Evolutionary conservation across 2,329 filamentous ascomycete genomes (phyloP).

Genomic region (Pezicula neosporulosa): DNA sequence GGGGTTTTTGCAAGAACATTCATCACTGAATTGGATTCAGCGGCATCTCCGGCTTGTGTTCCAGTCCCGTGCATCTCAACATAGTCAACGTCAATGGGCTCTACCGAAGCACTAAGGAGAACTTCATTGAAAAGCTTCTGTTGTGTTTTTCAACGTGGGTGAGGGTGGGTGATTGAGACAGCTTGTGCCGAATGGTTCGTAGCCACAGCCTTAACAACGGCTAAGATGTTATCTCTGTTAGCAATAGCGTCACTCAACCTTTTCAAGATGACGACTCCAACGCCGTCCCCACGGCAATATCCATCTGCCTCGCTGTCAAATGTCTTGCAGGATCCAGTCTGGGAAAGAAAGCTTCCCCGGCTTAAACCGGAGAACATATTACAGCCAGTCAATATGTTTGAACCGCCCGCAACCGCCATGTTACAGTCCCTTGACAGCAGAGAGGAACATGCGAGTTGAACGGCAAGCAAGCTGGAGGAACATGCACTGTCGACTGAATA

Average conservation of each 20-base stretch:
- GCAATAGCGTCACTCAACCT: constrained; percentile 73
- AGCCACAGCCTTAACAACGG: constrained; percentile 50
- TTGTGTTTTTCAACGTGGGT: constrained; percentile 73
- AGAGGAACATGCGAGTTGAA: constrained; percentile 69
- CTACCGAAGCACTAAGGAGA: constrained; percentile 64
- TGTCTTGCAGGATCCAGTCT: constrained; percentile 73
- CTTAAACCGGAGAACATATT: constrained; percentile 62
- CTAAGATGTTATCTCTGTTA: constrained; percentile 59
- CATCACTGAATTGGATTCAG: constrained; percentile 74
- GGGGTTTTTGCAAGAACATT: constrained; percentile 46
- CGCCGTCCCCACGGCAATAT: constrained; percentile 77
- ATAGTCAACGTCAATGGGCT: constrained; percentile 73
- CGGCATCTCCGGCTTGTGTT: constrained; percentile 76
- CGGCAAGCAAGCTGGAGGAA: constrained; percentile 69
- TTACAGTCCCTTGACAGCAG: constrained; percentile 76
- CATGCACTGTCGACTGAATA: constrained; percentile 76
- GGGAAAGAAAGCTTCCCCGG: constrained; percentile 74
- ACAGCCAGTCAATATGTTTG: constrained; percentile 77
- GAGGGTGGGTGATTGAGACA: constrained; percentile 52
- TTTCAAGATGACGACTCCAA: constrained; percentile 74
- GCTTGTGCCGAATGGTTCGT: constrained; percentile 65
- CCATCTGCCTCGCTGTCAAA: constrained; percentile 77
- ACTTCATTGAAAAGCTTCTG: constrained; percentile 65
- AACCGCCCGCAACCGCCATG: constrained; percentile 74
- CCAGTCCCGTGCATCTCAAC: constrained; percentile 87